Evolutionary conservation across 805 yeast genomes (phyloP), one percentile per base, ranked within the genome.

Genomic region (Ogataea sp.): DNA sequence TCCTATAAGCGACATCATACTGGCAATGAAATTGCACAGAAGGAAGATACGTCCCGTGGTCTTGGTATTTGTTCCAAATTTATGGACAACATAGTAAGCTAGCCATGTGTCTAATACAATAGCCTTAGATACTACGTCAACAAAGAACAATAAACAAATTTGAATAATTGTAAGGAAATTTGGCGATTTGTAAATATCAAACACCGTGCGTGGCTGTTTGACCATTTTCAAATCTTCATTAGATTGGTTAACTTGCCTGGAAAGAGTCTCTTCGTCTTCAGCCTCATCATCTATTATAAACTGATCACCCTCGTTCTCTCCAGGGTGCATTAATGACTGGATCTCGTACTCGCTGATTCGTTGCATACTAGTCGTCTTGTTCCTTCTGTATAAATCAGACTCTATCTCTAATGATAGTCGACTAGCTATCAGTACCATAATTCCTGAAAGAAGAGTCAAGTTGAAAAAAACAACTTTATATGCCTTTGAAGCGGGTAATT

Each of bases 71-170:
- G 63, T 49, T 29, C 55, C 41, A 49, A 66, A 70, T 43, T 57
- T 60, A 10, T 57, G 49, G 37, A 61, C 61, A 30, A 70, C 59
- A 46, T 65, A 70, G 43, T 59, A 70, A 0, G 71, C 64, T n/a
- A 62, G 57, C 76, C 75, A 70, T 4, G 72, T 58, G 25, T 61
- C 60, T 25, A 69, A 63, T n/a, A 63, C 62, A 32, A 68, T 55
- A 3, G 74, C 64, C 25, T 69, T 61, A 13, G 71, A 70, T 37
- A 68, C 55, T 1, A 71, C 59, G 47, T 70, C 76, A 13, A 69
- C 44, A 9, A 65, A 67, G 42, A 64, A 65, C 14, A 70, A 48
- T 7, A 59, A 32, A 2, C 69, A 60, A 16, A 69, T 47, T 32
- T 65, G 61, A 25, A 65, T 13, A 16, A 53, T 43, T 21, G 43